phyloP scores from a whole-genome alignment of 164 flowering plant species.

The Buxus sempervirens region DNA sequence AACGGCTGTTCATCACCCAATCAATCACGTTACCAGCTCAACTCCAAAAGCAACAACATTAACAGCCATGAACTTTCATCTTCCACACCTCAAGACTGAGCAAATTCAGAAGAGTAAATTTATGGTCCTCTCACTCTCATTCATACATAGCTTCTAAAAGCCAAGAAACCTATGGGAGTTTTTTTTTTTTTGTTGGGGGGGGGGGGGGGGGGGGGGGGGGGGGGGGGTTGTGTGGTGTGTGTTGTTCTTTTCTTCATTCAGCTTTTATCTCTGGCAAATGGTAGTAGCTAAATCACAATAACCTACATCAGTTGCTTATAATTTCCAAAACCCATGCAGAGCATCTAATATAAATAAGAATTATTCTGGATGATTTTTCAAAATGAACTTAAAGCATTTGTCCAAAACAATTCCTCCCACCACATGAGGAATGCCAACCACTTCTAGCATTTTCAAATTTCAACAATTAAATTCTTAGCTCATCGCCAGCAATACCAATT shows the following conservation, averaged over 20 bases:
- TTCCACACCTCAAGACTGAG: background rate
- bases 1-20: background rate
- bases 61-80: background rate
- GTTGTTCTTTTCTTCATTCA: background rate
- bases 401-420: too few relatives aligned
- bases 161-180: too few relatives aligned
- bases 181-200: too few relatives aligned
- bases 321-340: background rate
- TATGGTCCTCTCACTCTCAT: background rate
- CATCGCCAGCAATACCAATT: too few relatives aligned
- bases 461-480: too few relatives aligned
- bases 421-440: too few relatives aligned
- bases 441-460: too few relatives aligned
- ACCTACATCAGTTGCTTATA: background rate
- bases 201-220: too few relatives aligned
- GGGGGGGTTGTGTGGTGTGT: too few relatives aligned
- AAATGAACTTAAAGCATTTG: too few relatives aligned
- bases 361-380: too few relatives aligned
- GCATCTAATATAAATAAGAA: too few relatives aligned
- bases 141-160: background rate
- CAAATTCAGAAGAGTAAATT: background rate
- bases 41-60: background rate
- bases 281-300: background rate
- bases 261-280: background rate
- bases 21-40: background rate